Conservation (phyloP, 768 basidiomycete genomes). For the Suillus clintonianus region DNA sequence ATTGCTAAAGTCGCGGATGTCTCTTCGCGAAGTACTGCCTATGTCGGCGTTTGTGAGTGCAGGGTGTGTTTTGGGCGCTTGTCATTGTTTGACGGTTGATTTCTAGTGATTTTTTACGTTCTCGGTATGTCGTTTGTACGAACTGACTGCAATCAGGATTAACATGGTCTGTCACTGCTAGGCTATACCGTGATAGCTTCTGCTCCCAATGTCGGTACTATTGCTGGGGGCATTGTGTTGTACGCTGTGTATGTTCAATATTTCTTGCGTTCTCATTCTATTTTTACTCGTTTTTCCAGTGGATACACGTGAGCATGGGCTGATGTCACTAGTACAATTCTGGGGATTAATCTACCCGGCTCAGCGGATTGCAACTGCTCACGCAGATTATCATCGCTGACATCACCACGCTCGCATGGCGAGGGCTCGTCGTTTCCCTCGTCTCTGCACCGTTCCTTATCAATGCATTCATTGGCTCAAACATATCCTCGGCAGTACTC, state of each 20-base stretch:
- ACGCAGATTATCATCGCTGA: constrained; percentile 67
- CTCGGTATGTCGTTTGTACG: constrained; percentile 41
- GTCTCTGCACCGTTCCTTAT: constrained; percentile 56
- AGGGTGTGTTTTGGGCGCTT: background rate
- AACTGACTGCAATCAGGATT: background rate
- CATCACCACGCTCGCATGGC: constrained; percentile 58
- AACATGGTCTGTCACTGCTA: constrained; percentile 9
- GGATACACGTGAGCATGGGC: constrained; percentile 53
- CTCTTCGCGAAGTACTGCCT: constrained; percentile 65
- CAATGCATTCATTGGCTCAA: constrained; percentile 68
- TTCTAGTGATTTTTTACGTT: constrained; percentile 58
- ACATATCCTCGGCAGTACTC: constrained; percentile 49
- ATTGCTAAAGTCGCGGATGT: constrained; percentile 77
- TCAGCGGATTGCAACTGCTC: constrained; percentile 60
- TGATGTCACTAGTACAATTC: constrained; percentile 8
- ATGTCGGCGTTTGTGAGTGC: constrained; percentile 54
- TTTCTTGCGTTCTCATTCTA: background rate
- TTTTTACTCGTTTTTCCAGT: constrained; percentile 37
- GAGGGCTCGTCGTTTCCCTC: constrained; percentile 50
- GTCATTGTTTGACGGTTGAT: background rate
- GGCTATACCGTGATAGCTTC: constrained; percentile 58
- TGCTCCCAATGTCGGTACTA: constrained; percentile 42
- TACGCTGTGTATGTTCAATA: constrained; percentile 49
- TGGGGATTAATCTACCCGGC: background rate
- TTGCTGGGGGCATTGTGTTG: constrained; percentile 57